Evolutionary conservation across 805 yeast species (phyloP), one percentile per base, ranked within the genome.

Genomic region (Brettanomyces sp.): DNA sequence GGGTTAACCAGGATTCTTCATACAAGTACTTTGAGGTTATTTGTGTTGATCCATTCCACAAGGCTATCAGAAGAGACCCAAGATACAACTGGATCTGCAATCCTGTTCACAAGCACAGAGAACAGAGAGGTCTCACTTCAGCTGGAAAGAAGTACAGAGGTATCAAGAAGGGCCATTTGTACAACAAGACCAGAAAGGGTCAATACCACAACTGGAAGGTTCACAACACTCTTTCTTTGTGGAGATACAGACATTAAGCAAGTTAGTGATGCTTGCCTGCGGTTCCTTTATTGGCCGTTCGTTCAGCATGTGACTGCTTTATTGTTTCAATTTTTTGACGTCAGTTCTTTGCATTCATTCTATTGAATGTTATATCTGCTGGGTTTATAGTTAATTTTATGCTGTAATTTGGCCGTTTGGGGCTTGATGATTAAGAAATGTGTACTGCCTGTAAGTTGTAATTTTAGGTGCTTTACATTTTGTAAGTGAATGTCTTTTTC

Each of bases 101-200:
- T 86, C 96, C 99, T 67, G 99, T 93, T 59, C 99, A 93, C 95
- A 93, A 93, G 85, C 97, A 88, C 86, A 89, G 99, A 78, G 99
- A 93, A 79, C 77, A 95, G 67, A 91, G 99, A 84, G 98, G 98
- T 76, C 87, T 93, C 67, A 93, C 99, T 68, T 68, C 96, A 64
- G 81, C 90, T 64, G 99, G 99, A 72, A 93, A 90, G 95, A 85
- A 89, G 76, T 88, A 95, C 76, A 86, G 99, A 83, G 99, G 99
- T 87, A 88, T 93, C 83, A 89, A 90, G 95, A 93, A 91, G 87
- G 99, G 99, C 74, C 99, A 93, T 91, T 78, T 79, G 74, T 93
- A 67, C 96, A 80, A 84, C 96, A 89, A 91, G 84, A 91, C 98
- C 81, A 73, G 76, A 66, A 89, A 96, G 66, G 99, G 99, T 72